phyloP scores from a whole-genome alignment of 2,329 filamentous ascomycete species.

The Fusarium mundagurra region DNA sequence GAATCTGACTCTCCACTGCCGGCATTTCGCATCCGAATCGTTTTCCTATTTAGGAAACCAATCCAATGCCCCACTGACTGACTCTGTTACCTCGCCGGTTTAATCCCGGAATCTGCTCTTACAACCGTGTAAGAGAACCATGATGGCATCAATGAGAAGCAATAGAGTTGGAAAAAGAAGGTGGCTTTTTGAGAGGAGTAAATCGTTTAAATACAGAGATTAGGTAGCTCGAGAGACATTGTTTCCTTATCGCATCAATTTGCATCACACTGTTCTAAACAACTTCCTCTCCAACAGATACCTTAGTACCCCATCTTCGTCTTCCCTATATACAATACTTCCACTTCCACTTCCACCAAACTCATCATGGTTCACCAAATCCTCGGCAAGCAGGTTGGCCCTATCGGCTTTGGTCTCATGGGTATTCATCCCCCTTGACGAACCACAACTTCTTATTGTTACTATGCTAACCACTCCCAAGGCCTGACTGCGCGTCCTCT shows the following conservation, averaged over 20 bases:
- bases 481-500: slow-evolving; percentile 34
- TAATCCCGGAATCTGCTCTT: slow-evolving; percentile 17
- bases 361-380: slow-evolving; percentile 39
- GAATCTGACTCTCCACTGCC: background rate
- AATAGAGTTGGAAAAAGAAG: background rate
- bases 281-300: background rate
- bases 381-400: slow-evolving; percentile 35
- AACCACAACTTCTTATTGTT: slow-evolving; percentile 32
- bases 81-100: background rate
- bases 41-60: slow-evolving; percentile 36
- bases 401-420: slow-evolving; percentile 42
- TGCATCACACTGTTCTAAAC: background rate
- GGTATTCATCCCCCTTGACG: slow-evolving; percentile 17
- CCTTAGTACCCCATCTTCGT: background rate
- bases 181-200: background rate
- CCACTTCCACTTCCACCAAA: background rate
- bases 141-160: slow-evolving; percentile 8
- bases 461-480: slow-evolving; percentile 12
- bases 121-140: slow-evolving; percentile 7
- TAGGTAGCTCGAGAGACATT: background rate
- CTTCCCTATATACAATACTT: background rate
- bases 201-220: slow-evolving; percentile 12
- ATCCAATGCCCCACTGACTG: background rate
- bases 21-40: background rate
- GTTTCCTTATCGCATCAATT: background rate